Conservation (phyloP, 2,329 filamentous ascomycete species). For the Orbilia brochopaga region DNA sequence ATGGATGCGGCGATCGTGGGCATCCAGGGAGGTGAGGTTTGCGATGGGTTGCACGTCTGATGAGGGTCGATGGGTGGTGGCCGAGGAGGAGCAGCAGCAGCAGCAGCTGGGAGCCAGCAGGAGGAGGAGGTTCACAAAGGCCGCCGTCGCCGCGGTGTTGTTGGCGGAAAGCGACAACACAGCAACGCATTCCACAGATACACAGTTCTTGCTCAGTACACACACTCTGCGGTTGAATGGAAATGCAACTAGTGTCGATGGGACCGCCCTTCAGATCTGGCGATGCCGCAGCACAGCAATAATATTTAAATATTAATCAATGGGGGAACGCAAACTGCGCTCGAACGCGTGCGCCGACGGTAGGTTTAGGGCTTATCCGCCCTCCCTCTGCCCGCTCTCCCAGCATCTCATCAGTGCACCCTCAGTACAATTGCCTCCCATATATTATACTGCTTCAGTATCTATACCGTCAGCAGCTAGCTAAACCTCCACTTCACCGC, state of each 20-base stretch:
- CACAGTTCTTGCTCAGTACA: too few species aligned
- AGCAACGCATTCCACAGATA: conserved; percentile 22
- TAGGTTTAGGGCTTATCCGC: conserved; percentile 50
- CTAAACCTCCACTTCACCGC: too few species aligned
- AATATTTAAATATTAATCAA: not conserved
- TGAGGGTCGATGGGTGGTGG: conserved; percentile 12
- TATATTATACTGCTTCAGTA: not conserved
- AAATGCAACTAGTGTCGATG: too few species aligned
- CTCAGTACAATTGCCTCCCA: not conserved
- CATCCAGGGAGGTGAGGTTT: conserved; percentile 16
- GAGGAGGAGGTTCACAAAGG: conserved; percentile 1
- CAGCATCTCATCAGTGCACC: not conserved
- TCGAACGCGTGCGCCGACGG: conserved; percentile 7
- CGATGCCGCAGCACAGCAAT: not conserved
- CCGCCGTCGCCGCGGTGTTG: not conserved
- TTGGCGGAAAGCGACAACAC: conserved; percentile 23
- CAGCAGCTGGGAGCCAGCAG: too few species aligned
- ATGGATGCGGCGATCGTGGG: not conserved
- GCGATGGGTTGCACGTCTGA: conserved; percentile 12
- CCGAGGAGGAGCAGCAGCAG: conserved; percentile 9
- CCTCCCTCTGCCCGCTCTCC: not conserved
- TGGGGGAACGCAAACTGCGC: not conserved
- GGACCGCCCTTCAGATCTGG: not conserved
- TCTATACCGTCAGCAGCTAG: not conserved
- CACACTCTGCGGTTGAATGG: too few species aligned